These are phyloP conservation scores for Nicotiana tomentosiformis DNA, from an alignment of 257 asterid genomes.

Conservation along the genomic window DNA sequence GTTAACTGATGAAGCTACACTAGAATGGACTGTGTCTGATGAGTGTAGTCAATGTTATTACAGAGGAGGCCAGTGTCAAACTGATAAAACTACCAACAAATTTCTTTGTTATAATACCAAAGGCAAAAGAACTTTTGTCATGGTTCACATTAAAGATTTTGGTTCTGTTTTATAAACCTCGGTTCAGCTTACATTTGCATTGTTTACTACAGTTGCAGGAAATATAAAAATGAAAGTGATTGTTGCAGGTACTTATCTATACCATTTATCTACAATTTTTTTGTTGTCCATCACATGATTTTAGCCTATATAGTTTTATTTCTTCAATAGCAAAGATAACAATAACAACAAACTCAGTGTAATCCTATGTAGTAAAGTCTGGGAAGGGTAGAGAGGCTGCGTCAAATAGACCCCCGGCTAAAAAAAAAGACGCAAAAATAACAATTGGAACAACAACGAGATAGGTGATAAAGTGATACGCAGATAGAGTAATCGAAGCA, in stretches of 20 bases:
- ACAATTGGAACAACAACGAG: no score
- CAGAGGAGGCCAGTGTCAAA: slow-evolving; percentile 5
- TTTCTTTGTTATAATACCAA: not conserved
- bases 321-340: no score
- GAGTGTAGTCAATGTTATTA: not conserved
- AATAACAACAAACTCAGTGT: no score
- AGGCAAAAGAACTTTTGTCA: not conserved
- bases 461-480: no score
- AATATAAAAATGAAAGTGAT: not conserved
- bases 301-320: not conserved
- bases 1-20: not conserved
- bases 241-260: not conserved
- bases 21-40: slow-evolving; percentile 10
- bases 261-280: not conserved
- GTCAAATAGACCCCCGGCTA: no score
- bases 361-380: no score
- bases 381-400: no score
- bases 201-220: not conserved
- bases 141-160: not conserved
- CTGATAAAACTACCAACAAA: not conserved
- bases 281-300: slow-evolving; percentile 1
- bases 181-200: not conserved
- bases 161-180: not conserved
- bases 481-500: no score
- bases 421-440: no score